A percentile compares a stretch with the other conserved stretches of the same genome.
Evolutionary conservation across 805 yeast genomes (phyloP).

Genomic region (Wickerhamiella cacticola): DNA sequence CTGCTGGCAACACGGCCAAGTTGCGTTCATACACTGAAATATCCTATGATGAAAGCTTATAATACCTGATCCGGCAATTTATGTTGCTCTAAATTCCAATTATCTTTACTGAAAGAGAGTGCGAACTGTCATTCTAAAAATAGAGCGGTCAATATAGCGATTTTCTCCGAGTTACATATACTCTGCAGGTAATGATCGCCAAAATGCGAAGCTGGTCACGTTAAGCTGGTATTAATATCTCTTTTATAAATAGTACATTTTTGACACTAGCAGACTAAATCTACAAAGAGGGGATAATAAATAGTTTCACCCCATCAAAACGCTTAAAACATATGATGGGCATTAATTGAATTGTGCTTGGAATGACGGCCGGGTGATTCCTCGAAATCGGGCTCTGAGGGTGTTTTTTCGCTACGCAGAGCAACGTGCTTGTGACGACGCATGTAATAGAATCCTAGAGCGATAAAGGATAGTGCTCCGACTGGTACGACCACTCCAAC

Average conservation of each 20-base stretch:
- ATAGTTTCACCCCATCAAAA: background rate
- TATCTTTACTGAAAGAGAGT: no score
- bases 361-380: background rate
- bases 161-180: no score
- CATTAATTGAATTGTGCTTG: constrained; percentile 6
- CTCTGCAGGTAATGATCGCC: no score
- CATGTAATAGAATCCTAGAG: constrained; percentile 6
- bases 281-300: constrained; percentile 8
- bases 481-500: constrained; percentile 9
- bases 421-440: constrained; percentile 3
- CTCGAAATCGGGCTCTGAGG: background rate
- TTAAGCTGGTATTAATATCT: no score
- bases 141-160: no score
- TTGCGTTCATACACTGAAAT: no score
- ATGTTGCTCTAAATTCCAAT: no score
- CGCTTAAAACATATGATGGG: constrained; percentile 9
- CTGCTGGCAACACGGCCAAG: no score
- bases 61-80: no score
- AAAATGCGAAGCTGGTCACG: no score
- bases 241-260: background rate
- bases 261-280: background rate
- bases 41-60: no score
- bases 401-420: background rate
- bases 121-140: no score
- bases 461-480: constrained; percentile 7